Evolutionary conservation across 2,329 filamentous ascomycete genomes (phyloP).

Genomic region (Neofusicoccum ribis): DNA sequence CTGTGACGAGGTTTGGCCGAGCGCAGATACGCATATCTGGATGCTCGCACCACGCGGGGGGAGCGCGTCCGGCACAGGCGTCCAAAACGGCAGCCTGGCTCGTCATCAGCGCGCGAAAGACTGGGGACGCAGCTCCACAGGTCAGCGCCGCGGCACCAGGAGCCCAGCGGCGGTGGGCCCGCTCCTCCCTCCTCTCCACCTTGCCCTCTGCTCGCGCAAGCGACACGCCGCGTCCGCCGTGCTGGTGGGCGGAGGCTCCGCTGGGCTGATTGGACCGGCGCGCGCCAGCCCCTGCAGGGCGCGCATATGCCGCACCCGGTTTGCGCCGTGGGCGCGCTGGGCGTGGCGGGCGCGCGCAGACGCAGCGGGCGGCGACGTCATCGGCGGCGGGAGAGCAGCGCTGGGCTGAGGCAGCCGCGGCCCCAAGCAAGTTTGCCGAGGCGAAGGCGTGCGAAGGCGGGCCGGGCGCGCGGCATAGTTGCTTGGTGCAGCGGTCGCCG

Average conservation of each 20-base stretch:
- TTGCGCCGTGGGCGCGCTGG: neutral
- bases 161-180: neutral
- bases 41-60: slow-evolving; percentile 3
- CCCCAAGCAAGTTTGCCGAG: slow-evolving; percentile 5
- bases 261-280: neutral
- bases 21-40: neutral
- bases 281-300: neutral
- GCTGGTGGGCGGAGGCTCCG: neutral
- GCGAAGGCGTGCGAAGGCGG: slow-evolving; percentile 6
- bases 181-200: slow-evolving; percentile 11
- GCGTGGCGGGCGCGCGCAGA: neutral
- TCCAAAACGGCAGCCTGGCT: slow-evolving; percentile 2
- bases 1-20: slow-evolving; percentile 10
- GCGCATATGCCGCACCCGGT: slow-evolving; percentile 3
- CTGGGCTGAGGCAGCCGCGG: neutral
- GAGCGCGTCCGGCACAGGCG: slow-evolving; percentile 1
- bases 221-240: neutral
- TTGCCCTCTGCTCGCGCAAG: neutral
- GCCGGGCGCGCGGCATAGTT: slow-evolving; percentile 10
- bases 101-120: slow-evolving; percentile 4
- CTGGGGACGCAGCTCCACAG: slow-evolving; percentile 6
- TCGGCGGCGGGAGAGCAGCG: slow-evolving; percentile 12
- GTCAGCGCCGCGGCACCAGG: neutral
- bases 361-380: neutral
- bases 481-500: neutral